Base-by-base conservation (phyloP, 345 rosid species). In the Ceriops tagal region DNA sequence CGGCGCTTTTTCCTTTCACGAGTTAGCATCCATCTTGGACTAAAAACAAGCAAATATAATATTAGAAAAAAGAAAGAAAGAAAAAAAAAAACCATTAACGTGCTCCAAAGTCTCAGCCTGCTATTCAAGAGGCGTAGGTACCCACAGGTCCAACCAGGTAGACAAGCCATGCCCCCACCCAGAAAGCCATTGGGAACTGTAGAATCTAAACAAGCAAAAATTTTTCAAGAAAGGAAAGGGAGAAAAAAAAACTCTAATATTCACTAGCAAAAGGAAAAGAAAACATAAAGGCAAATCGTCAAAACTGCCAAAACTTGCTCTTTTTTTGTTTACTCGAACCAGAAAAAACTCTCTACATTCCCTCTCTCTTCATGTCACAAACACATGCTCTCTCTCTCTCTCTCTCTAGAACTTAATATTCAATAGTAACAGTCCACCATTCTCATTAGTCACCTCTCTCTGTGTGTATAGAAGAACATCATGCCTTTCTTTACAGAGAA, bases 401-500 rank as follows among this genome's bases (percentile, higher is more conserved):
- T 53, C 8, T 37, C 6, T 30, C 56, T 18, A 57, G 26, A 56
- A 55, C 9, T 35, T 35, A 56, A 56, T 62, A 8, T 5, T 43
- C 20, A 8, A 21, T 27, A 3, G 0, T 46, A 27, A 30, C 61
- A 39, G 67, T 53, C 65, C 59, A 26, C n/a, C 32, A 61, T 22
- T 62, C 55, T 20, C 68, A 19, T 20, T 37, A 19, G 21, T 19
- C 8, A 34, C 27, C n/a, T 55, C 24, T 21, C 58, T 27, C 55
- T 53, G 49, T 55, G 21, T 66, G 10, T 10, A 3, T 10, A 39
- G 46, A 8, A 22, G 15, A 51, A 65, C 26, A 78, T 74, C 75
- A 89, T 88, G 89, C 83, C 91, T 26, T 47, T 78, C 70, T 60
- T 79, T 68, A 61, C 77, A 73, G 96, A 86, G 70, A 68, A 61